Base-by-base conservation (phyloP, 768 basidiomycete species). In the Phlegmacium glaucopus region DNA sequence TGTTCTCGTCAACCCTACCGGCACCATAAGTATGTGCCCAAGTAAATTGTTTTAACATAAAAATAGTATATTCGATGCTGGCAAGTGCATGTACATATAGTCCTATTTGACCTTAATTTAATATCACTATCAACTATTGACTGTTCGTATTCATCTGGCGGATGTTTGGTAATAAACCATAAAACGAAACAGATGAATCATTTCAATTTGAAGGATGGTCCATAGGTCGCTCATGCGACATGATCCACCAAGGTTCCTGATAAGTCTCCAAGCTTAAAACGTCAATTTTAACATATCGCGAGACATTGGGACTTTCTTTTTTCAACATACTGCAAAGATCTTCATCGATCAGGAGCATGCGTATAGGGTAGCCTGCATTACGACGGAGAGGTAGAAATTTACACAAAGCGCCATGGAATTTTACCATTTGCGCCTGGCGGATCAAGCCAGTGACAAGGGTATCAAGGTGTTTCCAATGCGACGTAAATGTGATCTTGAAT, bases 171-270 rank as follows among this genome's bases (percentile, higher is more conserved):
- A n/a, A n/a, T n/a, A n/a, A n/a, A n/a, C n/a, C n/a, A n/a, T n/a
- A n/a, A n/a, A 5, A 22, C 22, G 22, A 22, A 22, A 22, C 5
- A 22, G 22, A 22, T 5, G 22, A 22, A 22, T 22, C 22, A 5
- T 22, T 22, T 22, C 22, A 22, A 22, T 5, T 22, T 22, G 22
- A 22, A 22, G 22, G 22, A 22, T 22, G 22, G 22, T 22, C 22
- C 22, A 22, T 5, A 22, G 22, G 22, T 22, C 22, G 22, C 22
- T 22, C 22, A 22, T 22, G 22, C 22, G 22, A 22, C 30, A 58
- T 55, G 4, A 54, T 60, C 66, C 67, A 67, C 62, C 66, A 66
- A 39, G 57, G 58, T 48, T 70, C 67, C 9, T 47, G 30, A 40
- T 65, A 67, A 37, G 62, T 66, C 8, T 48, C 49, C 5, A 38